These are phyloP conservation scores for Nakazawaea laoshanensis DNA, from an alignment of 805 yeast species.

Conservation along the genomic window DNA sequence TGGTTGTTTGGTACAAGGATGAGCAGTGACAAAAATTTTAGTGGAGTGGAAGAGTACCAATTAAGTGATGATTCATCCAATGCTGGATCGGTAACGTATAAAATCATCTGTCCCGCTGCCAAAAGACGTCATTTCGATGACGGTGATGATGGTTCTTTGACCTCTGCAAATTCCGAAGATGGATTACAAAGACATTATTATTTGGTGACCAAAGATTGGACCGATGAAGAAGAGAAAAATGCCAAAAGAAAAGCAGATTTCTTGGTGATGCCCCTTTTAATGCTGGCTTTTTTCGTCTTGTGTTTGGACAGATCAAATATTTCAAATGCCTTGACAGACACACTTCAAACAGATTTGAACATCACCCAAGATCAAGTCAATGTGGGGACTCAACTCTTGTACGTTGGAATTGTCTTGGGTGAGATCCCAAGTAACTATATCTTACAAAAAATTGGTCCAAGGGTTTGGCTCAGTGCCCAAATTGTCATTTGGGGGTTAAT, in stretches of 20 bases:
- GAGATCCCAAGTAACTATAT: slow-evolving; percentile 62
- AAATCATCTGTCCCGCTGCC: slow-evolving; percentile 1
- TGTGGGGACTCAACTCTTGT: slow-evolving; percentile 46
- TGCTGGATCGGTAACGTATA: background rate
- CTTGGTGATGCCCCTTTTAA: slow-evolving; percentile 12
- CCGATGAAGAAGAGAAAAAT: slow-evolving; percentile 14
- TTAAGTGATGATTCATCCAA: background rate
- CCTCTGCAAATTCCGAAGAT: background rate
- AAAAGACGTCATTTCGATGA: slow-evolving; percentile 1
- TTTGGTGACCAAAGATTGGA: slow-evolving; percentile 11
- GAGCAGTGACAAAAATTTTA: too few species aligned
- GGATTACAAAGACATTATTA: background rate
- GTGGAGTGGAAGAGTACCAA: too few species aligned
- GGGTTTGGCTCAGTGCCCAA: slow-evolving; percentile 53
- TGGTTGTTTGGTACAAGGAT: too few species aligned
- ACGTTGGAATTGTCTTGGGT: slow-evolving; percentile 42
- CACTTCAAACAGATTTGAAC: slow-evolving; percentile 40
- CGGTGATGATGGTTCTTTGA: too few species aligned
- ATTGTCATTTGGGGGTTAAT: slow-evolving; percentile 49
- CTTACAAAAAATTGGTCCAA: slow-evolving; percentile 58
- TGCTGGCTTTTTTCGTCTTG: slow-evolving; percentile 26
- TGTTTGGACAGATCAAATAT: slow-evolving; percentile 54
- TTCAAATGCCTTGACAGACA: slow-evolving; percentile 48
- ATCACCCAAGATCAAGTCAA: slow-evolving; percentile 53
- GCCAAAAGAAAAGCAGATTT: slow-evolving; percentile 13